phyloP scores from a whole-genome alignment of 83 land plant genomes.

The Isoetes engelmannii region DNA sequence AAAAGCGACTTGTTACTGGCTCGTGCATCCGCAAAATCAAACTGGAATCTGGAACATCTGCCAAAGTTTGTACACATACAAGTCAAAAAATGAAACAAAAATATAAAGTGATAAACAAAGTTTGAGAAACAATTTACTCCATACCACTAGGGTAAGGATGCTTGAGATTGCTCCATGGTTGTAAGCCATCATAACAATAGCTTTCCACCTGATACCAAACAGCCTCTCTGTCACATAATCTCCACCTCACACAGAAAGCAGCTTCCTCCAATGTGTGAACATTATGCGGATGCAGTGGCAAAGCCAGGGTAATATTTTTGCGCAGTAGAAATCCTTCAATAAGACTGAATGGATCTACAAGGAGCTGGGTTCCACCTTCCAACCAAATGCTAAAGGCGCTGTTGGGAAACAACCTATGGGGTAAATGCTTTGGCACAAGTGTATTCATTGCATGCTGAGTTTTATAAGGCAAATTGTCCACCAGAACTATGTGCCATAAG shows the following conservation, averaged over 20 bases:
- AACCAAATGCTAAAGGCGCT: conserved; percentile 56
- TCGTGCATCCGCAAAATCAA: conserved; percentile 51
- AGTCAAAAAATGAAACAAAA: not conserved
- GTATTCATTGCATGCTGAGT: conserved; percentile 52
- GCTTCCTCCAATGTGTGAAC: conserved; percentile 63
- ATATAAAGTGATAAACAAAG: too few relatives aligned
- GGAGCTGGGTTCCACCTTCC: conserved; percentile 56
- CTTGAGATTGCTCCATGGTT: conserved; percentile 49
- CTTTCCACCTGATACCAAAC: conserved; percentile 52
- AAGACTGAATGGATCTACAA: conserved; percentile 49
- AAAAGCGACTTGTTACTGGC: conserved; percentile 39
- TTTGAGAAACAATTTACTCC: too few relatives aligned
- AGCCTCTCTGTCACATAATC: conserved; percentile 47
- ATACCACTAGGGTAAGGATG: conserved; percentile 55
- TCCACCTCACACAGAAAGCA: conserved; percentile 63
- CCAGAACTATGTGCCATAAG: conserved; percentile 45
- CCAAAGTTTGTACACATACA: not conserved
- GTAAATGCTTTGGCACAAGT: conserved; percentile 52
- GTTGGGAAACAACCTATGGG: conserved; percentile 62
- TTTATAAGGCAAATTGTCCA: conserved; percentile 33
- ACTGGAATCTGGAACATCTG: conserved; percentile 73
- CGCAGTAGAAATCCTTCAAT: conserved; percentile 36
- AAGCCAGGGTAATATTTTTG: conserved; percentile 44
- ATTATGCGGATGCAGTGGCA: conserved; percentile 45
- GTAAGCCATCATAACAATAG: conserved; percentile 57